Evolutionary conservation across 352 stramenopile genomes (phyloP).

Genomic region (Globisporangium solare): DNA sequence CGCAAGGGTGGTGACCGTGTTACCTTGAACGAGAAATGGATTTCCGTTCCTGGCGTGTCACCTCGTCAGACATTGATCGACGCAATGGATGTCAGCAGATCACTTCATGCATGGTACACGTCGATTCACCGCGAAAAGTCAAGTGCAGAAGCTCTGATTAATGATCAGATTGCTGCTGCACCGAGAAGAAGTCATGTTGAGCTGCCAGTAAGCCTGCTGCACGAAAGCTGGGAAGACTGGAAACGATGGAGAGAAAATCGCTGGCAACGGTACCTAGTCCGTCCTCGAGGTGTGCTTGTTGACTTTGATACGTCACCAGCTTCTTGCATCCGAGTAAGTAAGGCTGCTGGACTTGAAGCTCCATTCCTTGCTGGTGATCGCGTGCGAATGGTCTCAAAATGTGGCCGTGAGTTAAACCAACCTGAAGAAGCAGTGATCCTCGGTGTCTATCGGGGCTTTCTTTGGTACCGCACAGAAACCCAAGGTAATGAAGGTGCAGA

Average conservation of each 20-base stretch:
- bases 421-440: conserved; percentile 96
- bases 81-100: conserved; percentile 85
- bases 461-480: conserved; percentile 96
- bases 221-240: conserved; percentile 80
- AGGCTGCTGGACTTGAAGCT: conserved; percentile 79
- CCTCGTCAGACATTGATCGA: conserved; percentile 78
- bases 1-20: conserved; percentile 93
- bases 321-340: conserved; percentile 87
- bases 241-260: conserved; percentile 81
- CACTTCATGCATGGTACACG: conserved; percentile 81
- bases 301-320: conserved; percentile 92
- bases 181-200: conserved; percentile 20
- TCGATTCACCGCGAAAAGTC: conserved; percentile 34
- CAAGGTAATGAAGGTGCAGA: conserved; percentile 95
- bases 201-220: conserved; percentile 54
- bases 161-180: conserved; percentile 1
- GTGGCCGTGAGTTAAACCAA: conserved; percentile 93
- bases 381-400: conserved; percentile 92
- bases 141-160: conserved; percentile 5
- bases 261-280: conserved; percentile 75
- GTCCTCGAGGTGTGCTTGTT: conserved; percentile 86
- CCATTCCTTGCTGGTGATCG: conserved; percentile 92
- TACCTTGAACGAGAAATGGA: conserved; percentile 94
- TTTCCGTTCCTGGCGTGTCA: conserved; percentile 79
- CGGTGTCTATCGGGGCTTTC: conserved; percentile 85